Evolutionary conservation across 495 filamentous ascomycete genomes (phyloP), one percentile per base, ranked within the genome.

Genomic region (Parathielavia appendiculata): DNA sequence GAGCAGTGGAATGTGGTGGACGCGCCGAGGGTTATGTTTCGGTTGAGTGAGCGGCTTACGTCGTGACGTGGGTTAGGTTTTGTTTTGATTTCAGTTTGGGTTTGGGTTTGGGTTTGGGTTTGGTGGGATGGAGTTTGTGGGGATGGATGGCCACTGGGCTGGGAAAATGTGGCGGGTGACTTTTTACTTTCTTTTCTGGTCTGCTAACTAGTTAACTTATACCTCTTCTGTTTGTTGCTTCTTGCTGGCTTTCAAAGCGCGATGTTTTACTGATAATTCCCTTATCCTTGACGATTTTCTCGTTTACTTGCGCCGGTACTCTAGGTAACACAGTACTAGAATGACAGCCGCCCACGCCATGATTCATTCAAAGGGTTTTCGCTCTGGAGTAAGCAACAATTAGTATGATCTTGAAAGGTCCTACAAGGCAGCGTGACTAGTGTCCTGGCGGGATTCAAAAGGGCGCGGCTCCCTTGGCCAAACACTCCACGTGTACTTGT

Each of bases 1-100:
- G 67, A 70, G 53, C 46, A 50, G 23, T 74, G 71, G 71, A 71
- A 73, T 50, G 56, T 73, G 35, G 63, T 60, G 34, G 64, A 67
- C 17, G 59, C 57, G 54, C 70, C 68, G 2, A 66, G 59, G 49
- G 30, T 72, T 5, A 16, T 54, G 26, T 74, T 72, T 51, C 59
- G 55, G 38, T 30, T 72, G 44, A 66, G 62, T 55, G 70, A 74
- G 60, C 51, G 71, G 56, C 49, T 74, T 16, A 65, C 61, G 17
- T 72, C 71, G 10, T 74, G 40, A 34, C 16, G 43, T 1, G 5
- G 14, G 4, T 5, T 30, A 22, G 20, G 4, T 43, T n/a, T 17
- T 35, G 26, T 9, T 48, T 16, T 51, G 22, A 26, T n/a, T n/a
- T 51, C 32, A 17, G 4, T 32, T 10, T 5, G 20, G 10, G 16